Percentiles rank a stretch among this genome's conserved stretches.
These are phyloP conservation scores for Eucalyptus viminalis DNA, from an alignment of 345 rosid genomes.

Conservation along the genomic window DNA sequence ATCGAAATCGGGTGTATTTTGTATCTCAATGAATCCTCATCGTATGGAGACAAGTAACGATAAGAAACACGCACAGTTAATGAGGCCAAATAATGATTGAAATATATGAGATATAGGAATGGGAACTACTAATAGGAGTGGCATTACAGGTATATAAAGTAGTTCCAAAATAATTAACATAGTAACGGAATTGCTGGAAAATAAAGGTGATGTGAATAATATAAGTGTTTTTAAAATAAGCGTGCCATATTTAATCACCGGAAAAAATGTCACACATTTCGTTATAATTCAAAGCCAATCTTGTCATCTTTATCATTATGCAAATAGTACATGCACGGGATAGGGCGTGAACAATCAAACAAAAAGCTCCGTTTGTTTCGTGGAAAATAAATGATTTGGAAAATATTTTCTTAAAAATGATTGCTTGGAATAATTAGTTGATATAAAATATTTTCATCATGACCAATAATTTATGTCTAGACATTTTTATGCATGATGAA, in stretches of 20 bases:
- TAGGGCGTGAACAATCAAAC: not conserved
- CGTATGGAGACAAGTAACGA: not conserved
- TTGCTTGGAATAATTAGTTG: not conserved
- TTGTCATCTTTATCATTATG: not conserved
- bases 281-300: not conserved
- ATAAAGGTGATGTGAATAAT: not conserved
- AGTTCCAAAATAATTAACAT: not conserved
- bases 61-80: not conserved
- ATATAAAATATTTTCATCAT: not conserved
- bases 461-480: not conserved
- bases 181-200: not conserved
- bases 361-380: rapidly evolving
- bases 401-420: not conserved
- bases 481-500: not conserved
- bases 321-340: rapidly evolving
- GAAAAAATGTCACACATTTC: not conserved
- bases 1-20: not conserved
- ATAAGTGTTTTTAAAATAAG: not conserved
- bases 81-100: not conserved
- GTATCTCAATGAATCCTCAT: not conserved
- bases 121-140: not conserved
- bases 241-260: not conserved
- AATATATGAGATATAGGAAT: not conserved
- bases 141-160: not conserved
- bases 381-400: rapidly evolving